Percentiles rank a stretch among this genome's conserved stretches.
phyloP scores from a whole-genome alignment of 345 rosid species.

The Salix brachista region DNA sequence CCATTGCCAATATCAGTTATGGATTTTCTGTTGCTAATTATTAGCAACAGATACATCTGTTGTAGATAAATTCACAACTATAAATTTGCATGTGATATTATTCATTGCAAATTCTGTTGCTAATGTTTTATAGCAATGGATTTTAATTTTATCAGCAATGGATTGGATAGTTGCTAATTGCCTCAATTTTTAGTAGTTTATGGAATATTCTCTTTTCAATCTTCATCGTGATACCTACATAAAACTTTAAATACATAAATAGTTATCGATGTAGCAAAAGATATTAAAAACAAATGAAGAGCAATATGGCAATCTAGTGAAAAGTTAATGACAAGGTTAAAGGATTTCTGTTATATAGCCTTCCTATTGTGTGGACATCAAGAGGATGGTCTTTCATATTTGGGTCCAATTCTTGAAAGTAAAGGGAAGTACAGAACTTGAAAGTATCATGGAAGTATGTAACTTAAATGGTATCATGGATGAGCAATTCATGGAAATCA shows the following conservation, averaged over 20 bases:
- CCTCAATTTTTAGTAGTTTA: too few species aligned
- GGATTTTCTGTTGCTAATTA: too few species aligned
- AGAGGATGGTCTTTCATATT: not conserved
- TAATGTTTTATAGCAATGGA: too few species aligned
- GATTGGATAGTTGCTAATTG: too few species aligned
- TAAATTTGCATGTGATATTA: too few species aligned
- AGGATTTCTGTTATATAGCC: constrained; percentile 18
- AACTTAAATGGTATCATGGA: too few species aligned
- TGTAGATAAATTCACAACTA: too few species aligned
- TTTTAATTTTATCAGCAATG: too few species aligned
- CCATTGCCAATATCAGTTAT: too few species aligned
- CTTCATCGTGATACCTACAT: constrained; percentile 6
- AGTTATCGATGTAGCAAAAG: not conserved
- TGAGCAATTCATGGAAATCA: not conserved
- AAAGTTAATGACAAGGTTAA: not conserved
- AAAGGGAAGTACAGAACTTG: not conserved
- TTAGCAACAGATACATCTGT: too few species aligned
- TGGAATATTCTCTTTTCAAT: constrained; percentile 23
- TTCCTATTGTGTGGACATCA: not conserved
- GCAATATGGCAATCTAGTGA: constrained; percentile 16
- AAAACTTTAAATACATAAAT: constrained; percentile 32
- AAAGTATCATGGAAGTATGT: not conserved
- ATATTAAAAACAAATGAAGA: not conserved
- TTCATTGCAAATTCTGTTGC: too few species aligned
- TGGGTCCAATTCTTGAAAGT: not conserved